Evolutionary conservation across 1,284 basidiomycete genomes (phyloP).

Genomic region (Leccinum cinnamomeum): DNA sequence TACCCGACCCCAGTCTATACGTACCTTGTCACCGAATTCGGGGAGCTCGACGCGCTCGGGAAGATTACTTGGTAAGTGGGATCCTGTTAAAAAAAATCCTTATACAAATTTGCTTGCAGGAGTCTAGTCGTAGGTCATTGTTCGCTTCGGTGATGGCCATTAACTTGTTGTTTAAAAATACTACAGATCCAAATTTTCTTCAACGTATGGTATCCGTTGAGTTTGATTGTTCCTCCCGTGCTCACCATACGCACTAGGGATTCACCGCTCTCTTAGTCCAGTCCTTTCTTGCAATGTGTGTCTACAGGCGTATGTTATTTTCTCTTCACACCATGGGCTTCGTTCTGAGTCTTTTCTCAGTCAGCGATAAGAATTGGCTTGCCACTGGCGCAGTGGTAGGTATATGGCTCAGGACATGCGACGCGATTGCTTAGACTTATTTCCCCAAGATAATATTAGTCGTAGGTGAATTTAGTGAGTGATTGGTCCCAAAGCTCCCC

Average conservation of each 20-base stretch:
- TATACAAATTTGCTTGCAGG: conserved; percentile 33
- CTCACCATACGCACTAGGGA: conserved; percentile 24
- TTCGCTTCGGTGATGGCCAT: neutral
- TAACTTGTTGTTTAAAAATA: conserved; percentile 2
- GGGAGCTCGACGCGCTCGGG: conserved; percentile 32
- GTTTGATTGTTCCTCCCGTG: neutral
- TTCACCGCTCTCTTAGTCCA: conserved; percentile 43
- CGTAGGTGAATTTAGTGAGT: conserved; percentile 52
- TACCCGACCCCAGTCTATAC: conserved; percentile 46
- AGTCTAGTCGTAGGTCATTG: conserved; percentile 45
- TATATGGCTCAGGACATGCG: neutral
- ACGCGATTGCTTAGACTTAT: conserved; percentile 2
- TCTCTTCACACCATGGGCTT: neutral
- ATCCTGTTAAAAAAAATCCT: neutral
- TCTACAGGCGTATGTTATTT: conserved; percentile 30
- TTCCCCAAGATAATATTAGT: conserved; percentile 39
- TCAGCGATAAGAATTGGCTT: conserved; percentile 32
- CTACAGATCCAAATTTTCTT: conserved; percentile 40
- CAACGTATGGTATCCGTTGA: conserved; percentile 25
- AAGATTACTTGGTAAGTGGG: conserved; percentile 47
- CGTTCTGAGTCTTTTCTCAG: conserved; percentile 11
- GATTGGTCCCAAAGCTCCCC: too few species aligned
- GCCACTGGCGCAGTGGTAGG: conserved; percentile 29
- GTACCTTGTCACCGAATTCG: conserved; percentile 40
- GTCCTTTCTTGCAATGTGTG: conserved; percentile 35